phyloP scores from a whole-genome alignment of 305 asterid genomes.

The Fraxinus paxiana region DNA sequence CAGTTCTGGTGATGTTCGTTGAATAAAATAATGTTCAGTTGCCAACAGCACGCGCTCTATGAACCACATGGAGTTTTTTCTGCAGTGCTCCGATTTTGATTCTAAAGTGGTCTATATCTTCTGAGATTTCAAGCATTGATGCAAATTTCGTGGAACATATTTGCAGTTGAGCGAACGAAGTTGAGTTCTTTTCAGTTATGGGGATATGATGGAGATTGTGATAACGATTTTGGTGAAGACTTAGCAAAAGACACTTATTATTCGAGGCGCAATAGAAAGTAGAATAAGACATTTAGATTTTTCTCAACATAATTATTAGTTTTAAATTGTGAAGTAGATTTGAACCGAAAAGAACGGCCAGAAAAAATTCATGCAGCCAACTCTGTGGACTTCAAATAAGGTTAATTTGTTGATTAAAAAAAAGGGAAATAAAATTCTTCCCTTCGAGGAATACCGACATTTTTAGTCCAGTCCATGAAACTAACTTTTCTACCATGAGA shows the following conservation, averaged over 20 bases:
- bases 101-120: neutral
- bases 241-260: neutral
- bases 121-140: neutral
- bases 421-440: neutral
- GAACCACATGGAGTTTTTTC: neutral
- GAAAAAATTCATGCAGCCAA: neutral
- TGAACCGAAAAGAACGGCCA: neutral
- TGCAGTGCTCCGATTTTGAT: neutral
- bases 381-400: neutral
- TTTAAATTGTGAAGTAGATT: neutral
- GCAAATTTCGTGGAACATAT: neutral
- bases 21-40: neutral
- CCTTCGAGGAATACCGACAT: neutral
- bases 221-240: neutral
- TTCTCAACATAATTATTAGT: neutral
- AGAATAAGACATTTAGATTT: neutral
- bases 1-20: neutral
- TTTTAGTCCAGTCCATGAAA: neutral
- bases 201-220: neutral
- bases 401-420: neutral
- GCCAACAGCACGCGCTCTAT: neutral
- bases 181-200: neutral
- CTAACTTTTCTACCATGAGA: neutral
- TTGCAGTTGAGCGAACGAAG: neutral
- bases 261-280: neutral